Evolutionary conservation across 2,329 filamentous ascomycete genomes (phyloP), one percentile per base, ranked within the genome.

Genomic region (Hypoxylon sp.): DNA sequence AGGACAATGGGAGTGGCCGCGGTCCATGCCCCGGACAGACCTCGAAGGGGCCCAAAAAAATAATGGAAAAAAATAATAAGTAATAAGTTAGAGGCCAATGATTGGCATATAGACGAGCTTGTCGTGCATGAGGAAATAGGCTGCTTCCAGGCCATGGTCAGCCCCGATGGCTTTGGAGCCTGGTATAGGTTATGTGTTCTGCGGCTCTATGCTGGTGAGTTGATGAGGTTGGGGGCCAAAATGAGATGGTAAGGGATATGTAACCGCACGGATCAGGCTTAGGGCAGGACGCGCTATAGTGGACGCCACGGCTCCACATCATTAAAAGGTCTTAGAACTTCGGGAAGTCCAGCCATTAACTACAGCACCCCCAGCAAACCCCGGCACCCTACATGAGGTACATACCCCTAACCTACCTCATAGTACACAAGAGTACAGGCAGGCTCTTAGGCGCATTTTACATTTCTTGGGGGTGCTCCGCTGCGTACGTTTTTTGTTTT

Each of bases 41-140:
- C 47, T 7, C 5, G n/a, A 43, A 52, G 17, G 58, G 52, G 32
- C 30, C 59, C 41, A 53, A 56, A 59, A 56, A 61, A 39, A 39
- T 56, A 41, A 26, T 26, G 24, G 24, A 7, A 26, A 60, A 61
- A 46, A 57, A 30, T 39, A 48, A 54, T 50, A 41, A 58, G 53
- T 67, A 50, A 52, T 47, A 41, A 59, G 52, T 67, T 68, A 65
- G 65, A 65, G 59, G 63, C 57, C 46, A 64, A 32, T 67, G 53
- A 70, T 71, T 71, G 68, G 68, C 54, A 62, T 44, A 56, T 62
- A 62, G 52, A 52, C 39, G 61, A 63, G 56, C 65, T 70, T 62
- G 65, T 68, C 62, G 32, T 70, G 68, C 70, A 71, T 71, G 54
- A 64, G 50, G 54, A 56, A 65, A 70, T 67, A 68, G 68, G 69